Percentiles rank a stretch among this genome's conserved stretches.
Evolutionary conservation across 1,284 basidiomycete species (phyloP).

Genomic region (Ceratobasidium sp.): DNA sequence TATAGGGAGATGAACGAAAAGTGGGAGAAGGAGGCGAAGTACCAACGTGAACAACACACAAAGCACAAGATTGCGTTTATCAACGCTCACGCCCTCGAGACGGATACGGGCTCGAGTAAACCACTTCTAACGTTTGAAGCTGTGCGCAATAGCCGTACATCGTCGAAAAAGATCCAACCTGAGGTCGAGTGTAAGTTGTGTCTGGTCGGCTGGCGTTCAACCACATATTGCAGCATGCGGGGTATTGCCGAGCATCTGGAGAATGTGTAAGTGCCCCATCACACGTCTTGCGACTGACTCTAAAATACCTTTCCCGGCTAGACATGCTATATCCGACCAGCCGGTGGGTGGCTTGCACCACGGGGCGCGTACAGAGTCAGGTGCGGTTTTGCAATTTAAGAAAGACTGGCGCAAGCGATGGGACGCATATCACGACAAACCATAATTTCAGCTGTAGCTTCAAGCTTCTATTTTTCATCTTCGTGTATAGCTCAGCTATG

Average conservation of each 20-base stretch:
- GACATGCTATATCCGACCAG: neutral
- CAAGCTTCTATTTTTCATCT: too few relatives aligned
- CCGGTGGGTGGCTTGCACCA: constrained; percentile 8
- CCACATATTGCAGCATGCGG: neutral
- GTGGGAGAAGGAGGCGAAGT: neutral
- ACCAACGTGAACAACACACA: neutral
- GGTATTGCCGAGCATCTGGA: neutral
- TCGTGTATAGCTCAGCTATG: too few relatives aligned
- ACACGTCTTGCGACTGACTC: neutral
- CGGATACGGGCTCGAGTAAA: neutral
- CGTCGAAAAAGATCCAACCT: too few relatives aligned
- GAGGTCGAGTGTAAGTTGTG: neutral
- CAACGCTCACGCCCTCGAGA: neutral
- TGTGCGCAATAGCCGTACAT: too few relatives aligned
- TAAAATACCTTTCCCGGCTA: too few relatives aligned
- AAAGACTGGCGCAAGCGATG: neutral
- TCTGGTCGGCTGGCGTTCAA: constrained; percentile 1
- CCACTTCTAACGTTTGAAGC: neutral
- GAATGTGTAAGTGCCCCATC: neutral
- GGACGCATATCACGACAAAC: neutral
- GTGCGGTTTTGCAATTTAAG: neutral
- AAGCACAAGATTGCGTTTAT: neutral
- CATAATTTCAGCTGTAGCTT: too few relatives aligned
- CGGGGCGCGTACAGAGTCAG: neutral
- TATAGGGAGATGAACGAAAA: constrained; percentile 6